phyloP scores from a whole-genome alignment of 73 alveolate species.

The Tetrahymena elliotti region DNA sequence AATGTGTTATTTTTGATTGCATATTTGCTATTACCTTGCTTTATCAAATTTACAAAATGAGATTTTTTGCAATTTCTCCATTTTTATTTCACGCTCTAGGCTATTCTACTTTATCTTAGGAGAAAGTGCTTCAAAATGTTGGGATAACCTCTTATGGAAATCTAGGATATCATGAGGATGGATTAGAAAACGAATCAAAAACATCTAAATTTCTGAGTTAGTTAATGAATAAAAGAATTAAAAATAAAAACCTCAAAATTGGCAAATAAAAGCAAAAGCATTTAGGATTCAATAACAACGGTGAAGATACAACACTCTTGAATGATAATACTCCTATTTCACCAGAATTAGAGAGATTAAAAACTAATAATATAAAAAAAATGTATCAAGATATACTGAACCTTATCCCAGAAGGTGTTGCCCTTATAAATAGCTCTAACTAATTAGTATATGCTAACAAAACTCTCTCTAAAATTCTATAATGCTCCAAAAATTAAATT shows the following conservation, averaged over 20 bases:
- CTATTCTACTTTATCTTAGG: background rate
- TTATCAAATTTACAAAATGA: background rate
- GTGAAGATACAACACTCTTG: background rate
- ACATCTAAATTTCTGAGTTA: background rate
- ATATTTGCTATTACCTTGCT: background rate
- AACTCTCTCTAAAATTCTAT: background rate
- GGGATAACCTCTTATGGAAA: background rate
- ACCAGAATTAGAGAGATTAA: background rate
- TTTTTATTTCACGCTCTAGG: background rate
- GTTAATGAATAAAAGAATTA: background rate
- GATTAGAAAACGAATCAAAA: background rate
- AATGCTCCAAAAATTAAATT: background rate
- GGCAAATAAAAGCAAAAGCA: background rate
- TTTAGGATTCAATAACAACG: background rate
- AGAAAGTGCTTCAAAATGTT: background rate
- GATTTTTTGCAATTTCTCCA: background rate
- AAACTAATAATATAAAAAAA: background rate
- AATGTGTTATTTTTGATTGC: background rate
- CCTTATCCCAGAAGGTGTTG: background rate
- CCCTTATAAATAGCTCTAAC: background rate
- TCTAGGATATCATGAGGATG: background rate
- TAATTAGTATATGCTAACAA: background rate
- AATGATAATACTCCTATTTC: background rate
- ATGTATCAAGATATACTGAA: background rate
- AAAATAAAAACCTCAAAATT: background rate